These are phyloP conservation scores for Chlamydomonas sphaeroides DNA, from an alignment of 139 green algal species.

Conservation along the genomic window DNA sequence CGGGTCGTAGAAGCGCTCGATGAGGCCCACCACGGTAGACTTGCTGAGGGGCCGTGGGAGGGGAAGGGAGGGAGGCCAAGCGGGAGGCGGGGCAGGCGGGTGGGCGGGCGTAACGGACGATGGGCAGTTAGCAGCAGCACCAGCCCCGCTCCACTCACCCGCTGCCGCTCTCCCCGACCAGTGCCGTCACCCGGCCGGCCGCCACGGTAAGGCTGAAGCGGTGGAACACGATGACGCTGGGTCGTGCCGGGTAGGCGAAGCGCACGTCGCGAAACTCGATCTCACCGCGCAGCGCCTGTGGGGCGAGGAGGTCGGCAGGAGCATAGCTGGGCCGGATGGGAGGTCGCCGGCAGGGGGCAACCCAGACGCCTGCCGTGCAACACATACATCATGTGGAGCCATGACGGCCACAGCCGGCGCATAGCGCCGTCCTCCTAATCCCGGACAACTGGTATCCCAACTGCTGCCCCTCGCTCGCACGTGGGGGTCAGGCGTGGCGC, in stretches of 20 bases:
- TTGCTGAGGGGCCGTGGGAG: too few relatives aligned
- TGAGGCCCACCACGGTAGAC: constrained; percentile 59
- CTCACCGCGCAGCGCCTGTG: constrained; percentile 49
- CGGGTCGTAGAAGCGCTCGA: constrained; percentile 95
- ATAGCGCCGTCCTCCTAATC: too few relatives aligned
- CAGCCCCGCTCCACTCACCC: too few relatives aligned
- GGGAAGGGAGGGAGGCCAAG: too few relatives aligned
- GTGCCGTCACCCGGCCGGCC: constrained; percentile 76
- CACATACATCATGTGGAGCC: constrained; percentile 39
- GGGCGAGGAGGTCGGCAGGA: background rate
- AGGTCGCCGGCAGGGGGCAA: too few relatives aligned
- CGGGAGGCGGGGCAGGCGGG: too few relatives aligned
- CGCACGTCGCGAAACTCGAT: constrained; percentile 68
- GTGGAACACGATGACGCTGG: constrained; percentile 67
- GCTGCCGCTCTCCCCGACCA: constrained; percentile 91
- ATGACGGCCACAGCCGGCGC: too few relatives aligned
- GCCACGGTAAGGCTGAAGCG: constrained; percentile 71
- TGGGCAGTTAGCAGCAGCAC: too few relatives aligned
- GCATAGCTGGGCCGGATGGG: too few relatives aligned
- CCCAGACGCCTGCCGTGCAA: too few relatives aligned
- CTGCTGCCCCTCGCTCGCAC: background rate
- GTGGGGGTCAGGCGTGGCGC: constrained; percentile 14
- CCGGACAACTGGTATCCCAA: too few relatives aligned
- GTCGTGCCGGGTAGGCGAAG: constrained; percentile 83
- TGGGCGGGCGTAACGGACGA: too few relatives aligned